A percentile compares a stretch with the other conserved stretches of the same genome.
Evolutionary conservation across 345 rosid genomes (phyloP).

Genomic region (Eucalyptus curtisii): DNA sequence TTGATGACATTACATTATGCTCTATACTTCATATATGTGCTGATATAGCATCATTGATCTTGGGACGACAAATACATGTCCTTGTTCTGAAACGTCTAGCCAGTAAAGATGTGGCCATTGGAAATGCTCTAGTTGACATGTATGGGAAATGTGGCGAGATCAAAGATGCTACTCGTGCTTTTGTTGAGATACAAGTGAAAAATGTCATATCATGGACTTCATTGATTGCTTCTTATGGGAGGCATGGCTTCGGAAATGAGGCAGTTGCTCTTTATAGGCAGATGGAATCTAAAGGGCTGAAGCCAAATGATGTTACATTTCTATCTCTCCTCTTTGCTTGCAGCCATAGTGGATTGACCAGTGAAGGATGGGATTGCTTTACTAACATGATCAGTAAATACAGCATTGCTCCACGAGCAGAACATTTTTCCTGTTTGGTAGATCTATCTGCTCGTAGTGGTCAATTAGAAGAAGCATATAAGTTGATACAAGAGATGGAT

Average conservation of each 20-base stretch:
- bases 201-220: slow-evolving; percentile 69
- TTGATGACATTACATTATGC: slow-evolving; percentile 46
- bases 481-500: slow-evolving; percentile 23
- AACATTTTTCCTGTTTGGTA: slow-evolving; percentile 60
- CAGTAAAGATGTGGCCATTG: slow-evolving; percentile 27
- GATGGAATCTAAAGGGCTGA: slow-evolving; percentile 42
- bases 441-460: slow-evolving; percentile 67
- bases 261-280: slow-evolving; percentile 39
- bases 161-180: slow-evolving; percentile 36
- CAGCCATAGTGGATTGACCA: slow-evolving; percentile 45
- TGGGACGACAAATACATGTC: slow-evolving; percentile 67
- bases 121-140: slow-evolving; percentile 70
- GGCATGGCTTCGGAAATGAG: slow-evolving; percentile 44
- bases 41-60: slow-evolving; percentile 18
- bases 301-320: slow-evolving; percentile 57
- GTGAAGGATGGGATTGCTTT: slow-evolving; percentile 49
- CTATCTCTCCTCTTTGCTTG: slow-evolving; percentile 60
- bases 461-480: slow-evolving; percentile 39
- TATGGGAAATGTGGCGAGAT: slow-evolving; percentile 68
- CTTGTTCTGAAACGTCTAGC: slow-evolving; percentile 33
- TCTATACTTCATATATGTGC: slow-evolving; percentile 57
- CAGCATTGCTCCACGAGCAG: slow-evolving; percentile 28
- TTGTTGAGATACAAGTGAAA: slow-evolving; percentile 37
- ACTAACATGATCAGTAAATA: slow-evolving; percentile 38
- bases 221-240: slow-evolving; percentile 57